Percentiles rank a stretch among this genome's conserved stretches.
Evolutionary conservation across 345 rosid genomes (phyloP).

Genomic region (Gossypium ekmanianum): DNA sequence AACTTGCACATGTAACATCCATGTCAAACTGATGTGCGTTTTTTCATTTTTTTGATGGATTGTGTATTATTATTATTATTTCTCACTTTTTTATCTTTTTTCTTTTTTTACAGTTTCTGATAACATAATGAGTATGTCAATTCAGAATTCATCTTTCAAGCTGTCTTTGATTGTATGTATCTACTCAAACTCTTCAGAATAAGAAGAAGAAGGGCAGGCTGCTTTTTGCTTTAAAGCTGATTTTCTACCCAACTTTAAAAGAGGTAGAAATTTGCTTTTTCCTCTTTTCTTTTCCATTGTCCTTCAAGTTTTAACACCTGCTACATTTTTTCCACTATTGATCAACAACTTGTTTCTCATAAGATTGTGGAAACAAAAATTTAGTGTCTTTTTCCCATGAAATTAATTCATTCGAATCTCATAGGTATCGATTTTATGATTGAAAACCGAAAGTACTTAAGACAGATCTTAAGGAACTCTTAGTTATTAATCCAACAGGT

Average conservation of each 20-base stretch:
- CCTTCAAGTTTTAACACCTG: not conserved
- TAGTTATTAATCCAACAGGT: constrained; percentile 11
- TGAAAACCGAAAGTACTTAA: no score
- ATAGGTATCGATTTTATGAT: no score
- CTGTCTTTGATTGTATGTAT: constrained; percentile 8
- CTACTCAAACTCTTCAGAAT: not conserved
- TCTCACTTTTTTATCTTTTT: not conserved
- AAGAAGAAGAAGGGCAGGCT: not conserved
- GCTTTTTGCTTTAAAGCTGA: constrained; percentile 16
- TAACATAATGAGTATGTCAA: constrained; percentile 1
- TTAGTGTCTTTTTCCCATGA: no score
- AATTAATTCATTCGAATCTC: no score
- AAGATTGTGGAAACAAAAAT: not conserved
- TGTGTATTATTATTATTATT: not conserved
- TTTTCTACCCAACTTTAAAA: constrained; percentile 3
- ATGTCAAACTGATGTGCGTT: not conserved
- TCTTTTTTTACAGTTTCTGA: not conserved
- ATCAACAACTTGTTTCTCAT: not conserved
- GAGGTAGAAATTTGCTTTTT: not conserved
- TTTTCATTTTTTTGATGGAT: not conserved
- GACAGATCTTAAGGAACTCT: not conserved
- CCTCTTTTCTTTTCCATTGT: not conserved
- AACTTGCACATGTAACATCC: constrained; percentile 12
- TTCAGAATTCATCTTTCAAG: constrained; percentile 12
- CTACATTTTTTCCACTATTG: not conserved